Percentiles rank a stretch among this genome's conserved stretches.
Evolutionary conservation across 306 rosid species (phyloP).

Genomic region (Astragalus membranaceus): DNA sequence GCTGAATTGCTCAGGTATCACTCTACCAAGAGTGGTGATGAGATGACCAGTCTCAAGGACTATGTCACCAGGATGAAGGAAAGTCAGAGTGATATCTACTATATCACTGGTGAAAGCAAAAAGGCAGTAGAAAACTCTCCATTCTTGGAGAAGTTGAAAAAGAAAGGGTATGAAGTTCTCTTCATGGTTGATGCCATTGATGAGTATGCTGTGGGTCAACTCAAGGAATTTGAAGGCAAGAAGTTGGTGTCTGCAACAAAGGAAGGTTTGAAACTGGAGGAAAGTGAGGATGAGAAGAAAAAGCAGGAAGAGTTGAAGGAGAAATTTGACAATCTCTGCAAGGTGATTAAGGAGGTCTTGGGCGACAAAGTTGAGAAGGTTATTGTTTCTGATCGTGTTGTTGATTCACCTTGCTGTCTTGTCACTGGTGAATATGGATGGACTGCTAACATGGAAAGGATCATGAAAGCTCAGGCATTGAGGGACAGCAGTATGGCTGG

Average conservation of each 20-base stretch:
- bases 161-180: constrained; percentile 72
- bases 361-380: constrained; percentile 83
- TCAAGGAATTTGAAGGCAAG: constrained; percentile 80
- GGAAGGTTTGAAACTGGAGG: constrained; percentile 74
- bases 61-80: constrained; percentile 91
- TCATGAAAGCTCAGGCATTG: constrained; percentile 86
- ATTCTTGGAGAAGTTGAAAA: constrained; percentile 77
- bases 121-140: constrained; percentile 87
- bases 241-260: constrained; percentile 87
- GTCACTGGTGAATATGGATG: constrained; percentile 87
- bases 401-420: constrained; percentile 82
- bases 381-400: constrained; percentile 75
- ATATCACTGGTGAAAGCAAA: constrained; percentile 83
- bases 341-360: constrained; percentile 78
- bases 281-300: constrained; percentile 64
- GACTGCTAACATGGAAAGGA: constrained; percentile 90
- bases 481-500: constrained; percentile 91
- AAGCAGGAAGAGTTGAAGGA: constrained; percentile 49
- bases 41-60: constrained; percentile 78
- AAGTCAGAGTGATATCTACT: constrained; percentile 73
- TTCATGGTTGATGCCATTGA: constrained; percentile 89
- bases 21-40: constrained; percentile 88
- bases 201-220: constrained; percentile 79
- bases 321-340: constrained; percentile 70
- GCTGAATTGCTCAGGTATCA: constrained; percentile 76